phyloP scores from a whole-genome alignment of 2,329 filamentous ascomycete species.

The Pseudogymnoascus sp. region DNA sequence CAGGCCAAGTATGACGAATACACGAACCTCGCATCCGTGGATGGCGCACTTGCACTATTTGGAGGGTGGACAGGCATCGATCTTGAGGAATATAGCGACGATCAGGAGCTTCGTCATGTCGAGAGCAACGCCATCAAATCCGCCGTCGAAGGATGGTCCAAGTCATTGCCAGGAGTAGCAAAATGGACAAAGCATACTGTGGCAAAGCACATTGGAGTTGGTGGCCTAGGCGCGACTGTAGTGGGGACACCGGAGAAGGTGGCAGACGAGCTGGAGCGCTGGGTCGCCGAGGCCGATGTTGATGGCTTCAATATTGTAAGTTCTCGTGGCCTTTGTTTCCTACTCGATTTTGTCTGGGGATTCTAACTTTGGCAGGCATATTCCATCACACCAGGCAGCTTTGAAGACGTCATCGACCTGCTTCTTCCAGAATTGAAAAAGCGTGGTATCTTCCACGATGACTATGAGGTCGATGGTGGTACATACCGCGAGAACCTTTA shows the following conservation, averaged over 20 bases:
- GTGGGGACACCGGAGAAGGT: slow-evolving; percentile 59
- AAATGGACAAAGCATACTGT: slow-evolving; percentile 69
- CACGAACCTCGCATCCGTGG: slow-evolving; percentile 52
- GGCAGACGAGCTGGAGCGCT: slow-evolving; percentile 58
- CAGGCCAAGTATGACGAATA: slow-evolving; percentile 55
- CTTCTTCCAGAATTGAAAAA: slow-evolving; percentile 55
- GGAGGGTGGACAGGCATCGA: slow-evolving; percentile 69
- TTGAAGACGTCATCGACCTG: slow-evolving; percentile 59
- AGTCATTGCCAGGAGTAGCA: slow-evolving; percentile 48
- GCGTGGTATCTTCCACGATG: slow-evolving; percentile 48
- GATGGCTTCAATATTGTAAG: slow-evolving; percentile 67
- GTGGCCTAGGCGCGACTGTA: slow-evolving; percentile 56
- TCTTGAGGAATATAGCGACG: slow-evolving; percentile 51
- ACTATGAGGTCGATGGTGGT: slow-evolving; percentile 46
- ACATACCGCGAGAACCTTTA: slow-evolving; percentile 57
- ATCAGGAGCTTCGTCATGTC: slow-evolving; percentile 50
- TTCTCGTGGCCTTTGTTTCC: slow-evolving; percentile 11
- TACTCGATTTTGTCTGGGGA: slow-evolving; percentile 27
- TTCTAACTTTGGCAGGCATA: slow-evolving; percentile 35
- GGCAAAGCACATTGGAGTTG: slow-evolving; percentile 58
- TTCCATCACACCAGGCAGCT: slow-evolving; percentile 57
- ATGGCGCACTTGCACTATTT: slow-evolving; percentile 63
- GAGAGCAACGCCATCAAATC: slow-evolving; percentile 40
- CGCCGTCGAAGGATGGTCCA: slow-evolving; percentile 47
- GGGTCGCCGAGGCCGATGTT: slow-evolving; percentile 60